Conservation (phyloP, 495 filamentous ascomycete species). For the Aspergillus olivimuriae region DNA sequence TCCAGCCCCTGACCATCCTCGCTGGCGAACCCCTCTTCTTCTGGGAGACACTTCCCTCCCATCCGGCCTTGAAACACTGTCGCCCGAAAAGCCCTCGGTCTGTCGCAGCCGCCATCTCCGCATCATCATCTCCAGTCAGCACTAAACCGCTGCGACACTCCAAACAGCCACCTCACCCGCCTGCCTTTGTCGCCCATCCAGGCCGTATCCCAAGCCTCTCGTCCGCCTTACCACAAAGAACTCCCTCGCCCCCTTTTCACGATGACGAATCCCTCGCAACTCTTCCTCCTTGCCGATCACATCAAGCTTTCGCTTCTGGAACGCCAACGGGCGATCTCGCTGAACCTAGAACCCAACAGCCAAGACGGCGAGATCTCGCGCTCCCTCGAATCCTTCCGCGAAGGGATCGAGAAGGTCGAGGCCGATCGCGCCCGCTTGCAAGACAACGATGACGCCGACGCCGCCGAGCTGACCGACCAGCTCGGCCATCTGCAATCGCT, state of each 20-base stretch:
- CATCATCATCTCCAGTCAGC: too few species aligned
- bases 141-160: too few species aligned
- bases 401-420: conserved; percentile 72
- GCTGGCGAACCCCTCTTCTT: too few species aligned
- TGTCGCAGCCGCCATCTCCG: too few species aligned
- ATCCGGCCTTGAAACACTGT: not conserved
- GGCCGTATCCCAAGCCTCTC: conserved; percentile 1
- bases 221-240: conserved; percentile 3
- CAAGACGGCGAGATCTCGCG: conserved; percentile 87
- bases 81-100: too few species aligned
- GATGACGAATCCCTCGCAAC: conserved; percentile 53
- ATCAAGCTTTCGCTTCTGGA: conserved; percentile 61
- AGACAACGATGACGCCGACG: conserved; percentile 49
- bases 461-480: conserved; percentile 65
- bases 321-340: conserved; percentile 78
- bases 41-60: too few species aligned
- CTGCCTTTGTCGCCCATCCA: too few species aligned
- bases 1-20: too few species aligned
- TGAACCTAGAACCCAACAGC: conserved; percentile 76
- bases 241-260: conserved; percentile 14
- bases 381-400: conserved; percentile 77
- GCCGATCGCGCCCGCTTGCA: conserved; percentile 57
- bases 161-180: too few species aligned
- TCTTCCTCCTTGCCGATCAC: conserved; percentile 50
- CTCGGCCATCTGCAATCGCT: conserved; percentile 51